Conservation (phyloP, 768 basidiomycete species). For the Phylloporus arenicola region DNA sequence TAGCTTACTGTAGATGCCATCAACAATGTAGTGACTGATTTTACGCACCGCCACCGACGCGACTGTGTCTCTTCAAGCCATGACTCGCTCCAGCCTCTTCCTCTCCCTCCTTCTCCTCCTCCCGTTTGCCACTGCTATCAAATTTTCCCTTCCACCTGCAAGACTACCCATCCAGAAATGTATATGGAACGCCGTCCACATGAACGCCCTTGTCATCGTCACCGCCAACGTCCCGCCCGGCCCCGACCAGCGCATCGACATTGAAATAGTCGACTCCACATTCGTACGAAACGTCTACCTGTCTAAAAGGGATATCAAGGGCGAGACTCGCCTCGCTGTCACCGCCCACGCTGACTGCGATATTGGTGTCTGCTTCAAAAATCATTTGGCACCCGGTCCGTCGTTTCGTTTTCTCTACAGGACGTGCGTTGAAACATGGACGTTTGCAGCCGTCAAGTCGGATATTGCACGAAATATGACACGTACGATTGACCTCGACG, state of each 20-base stretch:
- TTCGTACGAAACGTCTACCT: constrained; percentile 84
- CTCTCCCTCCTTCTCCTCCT: constrained; percentile 26
- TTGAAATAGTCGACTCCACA: constrained; percentile 90
- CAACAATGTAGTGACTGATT: no score
- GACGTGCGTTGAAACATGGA: neutral
- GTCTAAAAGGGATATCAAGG: constrained; percentile 81
- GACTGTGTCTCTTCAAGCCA: no score
- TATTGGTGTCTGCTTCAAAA: constrained; percentile 92
- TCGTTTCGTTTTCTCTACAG: neutral
- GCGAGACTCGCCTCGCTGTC: constrained; percentile 88
- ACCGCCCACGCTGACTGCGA: constrained; percentile 93
- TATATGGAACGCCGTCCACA: constrained; percentile 91
- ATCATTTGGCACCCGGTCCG: constrained; percentile 65
- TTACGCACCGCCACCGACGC: no score
- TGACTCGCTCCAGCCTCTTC: neutral
- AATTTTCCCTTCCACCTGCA: constrained; percentile 72
- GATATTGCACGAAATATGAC: constrained; percentile 46
- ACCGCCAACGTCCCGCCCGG: constrained; percentile 88
- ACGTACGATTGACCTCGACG: constrained; percentile 84
- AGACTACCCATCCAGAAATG: constrained; percentile 78
- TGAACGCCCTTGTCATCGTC: constrained; percentile 87
- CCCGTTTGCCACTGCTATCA: constrained; percentile 55
- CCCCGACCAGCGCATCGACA: constrained; percentile 75
- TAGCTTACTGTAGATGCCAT: no score
- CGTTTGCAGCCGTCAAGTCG: constrained; percentile 37